Percentiles rank a stretch among this genome's conserved stretches.
phyloP scores from a whole-genome alignment of 176 grass and related monocot genomes.

The Rhipidocladum racemiflorum region DNA sequence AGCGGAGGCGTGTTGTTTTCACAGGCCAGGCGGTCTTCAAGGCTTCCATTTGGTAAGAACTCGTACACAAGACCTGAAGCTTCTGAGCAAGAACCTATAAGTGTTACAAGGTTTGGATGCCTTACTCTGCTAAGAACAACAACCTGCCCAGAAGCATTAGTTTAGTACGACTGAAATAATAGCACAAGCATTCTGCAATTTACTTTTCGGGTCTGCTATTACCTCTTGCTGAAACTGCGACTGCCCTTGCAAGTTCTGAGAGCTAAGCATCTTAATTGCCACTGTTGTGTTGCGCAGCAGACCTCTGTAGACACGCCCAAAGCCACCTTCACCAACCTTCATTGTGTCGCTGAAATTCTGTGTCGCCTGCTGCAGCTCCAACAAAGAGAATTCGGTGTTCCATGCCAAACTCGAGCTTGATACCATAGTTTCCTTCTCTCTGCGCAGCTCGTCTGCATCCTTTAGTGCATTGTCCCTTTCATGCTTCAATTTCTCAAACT shows the following conservation, averaged over 20 bases:
- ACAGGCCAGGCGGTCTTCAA: constrained; percentile 54
- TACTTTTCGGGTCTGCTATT: not conserved
- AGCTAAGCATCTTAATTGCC: constrained; percentile 70
- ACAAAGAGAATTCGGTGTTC: constrained; percentile 58
- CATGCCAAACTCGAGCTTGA: constrained; percentile 15
- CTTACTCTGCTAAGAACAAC: constrained; percentile 64
- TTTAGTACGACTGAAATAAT: not conserved
- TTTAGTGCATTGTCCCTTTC: constrained; percentile 53
- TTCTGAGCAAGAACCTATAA: constrained; percentile 69
- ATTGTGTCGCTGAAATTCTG: constrained; percentile 54
- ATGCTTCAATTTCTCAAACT: constrained; percentile 30
- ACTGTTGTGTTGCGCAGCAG: constrained; percentile 53
- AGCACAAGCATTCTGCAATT: not conserved
- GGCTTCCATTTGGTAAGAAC: constrained; percentile 61
- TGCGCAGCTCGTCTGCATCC: constrained; percentile 34
- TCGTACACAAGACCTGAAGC: constrained; percentile 14
- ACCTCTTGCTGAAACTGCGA: constrained; percentile 79
- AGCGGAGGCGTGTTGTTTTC: constrained; percentile 39
- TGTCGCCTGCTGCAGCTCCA: constrained; percentile 69
- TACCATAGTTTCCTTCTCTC: constrained; percentile 24
- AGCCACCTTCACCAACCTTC: constrained; percentile 74
- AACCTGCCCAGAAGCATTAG: constrained; percentile 44
- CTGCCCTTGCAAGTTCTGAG: constrained; percentile 50
- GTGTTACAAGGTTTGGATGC: constrained; percentile 76
- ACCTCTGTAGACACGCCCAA: constrained; percentile 71